phyloP scores from a whole-genome alignment of 2,329 filamentous ascomycete species.

The Ophiostoma ulmi region DNA sequence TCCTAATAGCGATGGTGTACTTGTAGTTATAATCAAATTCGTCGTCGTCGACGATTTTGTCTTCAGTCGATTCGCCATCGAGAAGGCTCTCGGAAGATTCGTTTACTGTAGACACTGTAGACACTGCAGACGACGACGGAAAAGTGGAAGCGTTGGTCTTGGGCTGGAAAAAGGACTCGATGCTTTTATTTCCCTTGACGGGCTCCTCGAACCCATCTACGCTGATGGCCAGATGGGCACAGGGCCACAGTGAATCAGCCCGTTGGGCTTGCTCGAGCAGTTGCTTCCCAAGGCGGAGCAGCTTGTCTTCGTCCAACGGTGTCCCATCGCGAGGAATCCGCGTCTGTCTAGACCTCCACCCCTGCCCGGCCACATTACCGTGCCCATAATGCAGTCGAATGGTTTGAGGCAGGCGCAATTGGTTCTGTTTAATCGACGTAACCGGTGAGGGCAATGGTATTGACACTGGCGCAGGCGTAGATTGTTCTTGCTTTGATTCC shows the following conservation, averaged over 20 bases:
- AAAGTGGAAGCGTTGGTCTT: background rate
- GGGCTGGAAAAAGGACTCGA: constrained; percentile 65
- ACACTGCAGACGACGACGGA: background rate
- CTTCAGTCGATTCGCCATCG: background rate
- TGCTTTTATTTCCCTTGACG: constrained; percentile 75
- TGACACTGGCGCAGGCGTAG: background rate
- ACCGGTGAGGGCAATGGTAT: background rate
- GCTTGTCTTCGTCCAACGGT: constrained; percentile 61
- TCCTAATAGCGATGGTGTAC: background rate
- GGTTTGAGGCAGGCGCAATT: constrained; percentile 78
- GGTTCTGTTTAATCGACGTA: constrained; percentile 40
- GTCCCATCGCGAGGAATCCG: constrained; percentile 69
- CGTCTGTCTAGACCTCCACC: constrained; percentile 60
- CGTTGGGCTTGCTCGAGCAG: constrained; percentile 71
- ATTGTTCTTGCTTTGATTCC: background rate
- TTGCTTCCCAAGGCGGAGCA: constrained; percentile 71
- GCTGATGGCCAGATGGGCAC: constrained; percentile 79
- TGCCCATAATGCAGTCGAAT: constrained; percentile 78
- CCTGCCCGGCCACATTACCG: constrained; percentile 49
- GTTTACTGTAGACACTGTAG: background rate
- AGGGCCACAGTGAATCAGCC: constrained; percentile 82
- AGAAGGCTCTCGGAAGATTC: background rate
- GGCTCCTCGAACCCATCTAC: constrained; percentile 92
- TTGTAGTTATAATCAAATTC: background rate
- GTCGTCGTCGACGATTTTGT: background rate